Percentiles rank a stretch among this genome's conserved stretches.
phyloP scores from a whole-genome alignment of 1,284 basidiomycete species.

The Coniferiporia sulphurascens region DNA sequence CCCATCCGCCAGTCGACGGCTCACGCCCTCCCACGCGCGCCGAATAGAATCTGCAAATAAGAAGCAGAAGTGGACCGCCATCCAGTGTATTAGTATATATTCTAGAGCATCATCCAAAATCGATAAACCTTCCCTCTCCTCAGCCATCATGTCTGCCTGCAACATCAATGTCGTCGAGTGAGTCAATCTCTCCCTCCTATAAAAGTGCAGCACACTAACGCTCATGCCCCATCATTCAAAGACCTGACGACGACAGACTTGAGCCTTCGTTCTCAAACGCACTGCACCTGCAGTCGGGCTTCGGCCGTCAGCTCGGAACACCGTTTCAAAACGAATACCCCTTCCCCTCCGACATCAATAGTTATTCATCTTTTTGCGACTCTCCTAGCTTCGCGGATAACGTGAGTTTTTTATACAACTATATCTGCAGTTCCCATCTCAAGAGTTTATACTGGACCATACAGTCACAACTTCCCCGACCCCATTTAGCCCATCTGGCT shows the following conservation, averaged over 20 bases:
- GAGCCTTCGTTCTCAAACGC: slow-evolving; percentile 4
- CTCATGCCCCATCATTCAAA: neutral
- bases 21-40: neutral
- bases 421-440: neutral
- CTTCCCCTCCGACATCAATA: neutral
- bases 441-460: neutral
- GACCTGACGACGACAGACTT: slow-evolving; percentile 13
- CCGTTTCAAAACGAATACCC: neutral
- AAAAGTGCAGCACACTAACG: neutral
- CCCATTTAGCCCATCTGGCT: slow-evolving; percentile 3
- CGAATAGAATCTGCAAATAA: neutral
- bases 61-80: slow-evolving; percentile 10
- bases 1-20: neutral
- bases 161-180: slow-evolving; percentile 14
- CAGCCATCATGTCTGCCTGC: slow-evolving; percentile 5
- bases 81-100: slow-evolving; percentile 12
- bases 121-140: neutral
- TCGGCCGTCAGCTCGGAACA: slow-evolving; percentile 8
- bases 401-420: neutral
- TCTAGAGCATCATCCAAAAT: neutral
- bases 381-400: slow-evolving; percentile 1
- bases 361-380: neutral
- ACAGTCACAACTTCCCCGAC: neutral
- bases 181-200: neutral
- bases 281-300: slow-evolving; percentile 3